Percentiles rank a stretch among this genome's conserved stretches.
These are phyloP conservation scores for Acorus gramineus DNA, from an alignment of 106 monocot species.

Conservation along the genomic window DNA sequence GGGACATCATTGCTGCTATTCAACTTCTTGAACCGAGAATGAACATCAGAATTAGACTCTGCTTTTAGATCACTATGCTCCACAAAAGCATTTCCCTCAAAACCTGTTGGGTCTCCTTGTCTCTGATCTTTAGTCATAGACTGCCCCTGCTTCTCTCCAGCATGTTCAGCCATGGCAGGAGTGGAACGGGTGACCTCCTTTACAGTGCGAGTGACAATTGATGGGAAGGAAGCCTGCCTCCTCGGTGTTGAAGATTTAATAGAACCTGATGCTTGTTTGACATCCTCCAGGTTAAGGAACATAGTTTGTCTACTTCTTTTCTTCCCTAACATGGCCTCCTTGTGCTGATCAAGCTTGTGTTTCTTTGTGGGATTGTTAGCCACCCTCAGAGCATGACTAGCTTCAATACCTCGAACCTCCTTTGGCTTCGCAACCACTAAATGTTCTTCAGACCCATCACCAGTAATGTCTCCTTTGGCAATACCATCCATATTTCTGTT, in stretches of 20 bases:
- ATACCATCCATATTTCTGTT: constrained; percentile 25
- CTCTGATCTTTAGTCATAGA: constrained; percentile 45
- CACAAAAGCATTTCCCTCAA: constrained; percentile 20
- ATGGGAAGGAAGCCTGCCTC: constrained; percentile 60
- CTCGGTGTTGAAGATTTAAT: constrained; percentile 73
- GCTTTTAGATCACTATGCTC: constrained; percentile 31
- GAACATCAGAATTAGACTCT: constrained; percentile 56
- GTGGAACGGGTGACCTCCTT: constrained; percentile 54
- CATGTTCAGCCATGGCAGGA: constrained; percentile 11
- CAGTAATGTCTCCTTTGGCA: constrained; percentile 27
- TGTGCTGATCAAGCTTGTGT: constrained; percentile 78
- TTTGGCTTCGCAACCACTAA: constrained; percentile 30
- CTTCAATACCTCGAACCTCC: constrained; percentile 72
- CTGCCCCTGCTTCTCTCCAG: constrained; percentile 26
- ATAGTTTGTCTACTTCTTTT: constrained; percentile 74
- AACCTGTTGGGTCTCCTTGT: constrained; percentile 18
- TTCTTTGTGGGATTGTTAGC: constrained; percentile 59
- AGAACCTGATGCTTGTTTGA: constrained; percentile 50
- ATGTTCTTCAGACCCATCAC: constrained; percentile 34
- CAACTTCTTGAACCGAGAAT: constrained; percentile 26
- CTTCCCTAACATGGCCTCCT: constrained; percentile 85
- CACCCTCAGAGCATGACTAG: constrained; percentile 61
- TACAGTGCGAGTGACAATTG: constrained; percentile 41
- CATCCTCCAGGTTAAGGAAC: constrained; percentile 83
- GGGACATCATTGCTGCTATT: constrained; percentile 18